Base-by-base conservation (phyloP, 257 asterid genomes). In the Nicotiana sylvestris region DNA sequence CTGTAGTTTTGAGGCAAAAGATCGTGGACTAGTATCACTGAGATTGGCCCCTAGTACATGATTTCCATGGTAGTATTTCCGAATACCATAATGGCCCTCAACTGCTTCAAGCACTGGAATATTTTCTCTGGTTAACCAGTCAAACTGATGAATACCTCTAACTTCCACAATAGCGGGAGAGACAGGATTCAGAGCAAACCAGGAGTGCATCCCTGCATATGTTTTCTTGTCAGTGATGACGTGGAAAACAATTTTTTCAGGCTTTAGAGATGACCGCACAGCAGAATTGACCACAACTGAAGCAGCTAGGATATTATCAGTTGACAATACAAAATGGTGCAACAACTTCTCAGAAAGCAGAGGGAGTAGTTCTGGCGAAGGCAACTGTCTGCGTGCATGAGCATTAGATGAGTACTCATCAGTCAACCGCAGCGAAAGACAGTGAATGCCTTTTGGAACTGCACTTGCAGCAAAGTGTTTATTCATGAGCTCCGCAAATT, bases 181-280 rank as follows among this genome's bases (percentile, higher is more conserved):
- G 82, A 90, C 66, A 18, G 97, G 89, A 90, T 96, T 94, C 84
- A 96, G 83, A 37, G 99, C 98, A 69, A 96, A 96, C 98, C 99
- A 96, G 33, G 99, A 93, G 85, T 96, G 99, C 98, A 96, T 96
- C 88, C 95, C 98, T 43, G 98, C 93, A 85, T 93, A 96, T 77
- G 98, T 96, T 90, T 96, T 96, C 91, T 96, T 94, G 93, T 96
- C 98, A 10, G 98, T 94, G 66, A 96, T 91, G 91, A 96, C 98
- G 86, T 96, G 99, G 89, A 94, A 96, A 85, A 96, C 93, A 82
- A 91, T 86, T 85, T 88, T 94, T 87, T 88, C 97, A 77, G 99
- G 99, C 78, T 87, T 85, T 39, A 83, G 67, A 80, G 95, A 93
- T 87, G 99, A 90, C 88, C 86, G 94, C 82, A 94, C 91, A 43